Conservation (phyloP, 179 eudicot species). For the Silene noctiflora region DNA sequence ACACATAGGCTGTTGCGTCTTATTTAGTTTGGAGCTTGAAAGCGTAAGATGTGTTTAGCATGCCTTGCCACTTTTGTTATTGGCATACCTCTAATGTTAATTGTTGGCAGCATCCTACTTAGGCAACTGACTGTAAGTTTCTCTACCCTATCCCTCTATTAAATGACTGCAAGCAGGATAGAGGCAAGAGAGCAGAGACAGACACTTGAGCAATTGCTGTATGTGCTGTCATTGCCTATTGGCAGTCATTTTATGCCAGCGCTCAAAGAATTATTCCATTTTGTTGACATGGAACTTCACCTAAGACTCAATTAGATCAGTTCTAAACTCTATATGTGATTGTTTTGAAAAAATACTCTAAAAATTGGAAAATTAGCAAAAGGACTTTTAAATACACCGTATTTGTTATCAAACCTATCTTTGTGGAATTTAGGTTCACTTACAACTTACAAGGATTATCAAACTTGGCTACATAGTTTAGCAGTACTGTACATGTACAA, state of each 20-base stretch:
- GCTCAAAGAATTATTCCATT: neutral
- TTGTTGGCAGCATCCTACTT: constrained; percentile 25
- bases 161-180: constrained; percentile 5
- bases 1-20: constrained; percentile 14
- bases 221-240: neutral
- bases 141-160: constrained; percentile 12
- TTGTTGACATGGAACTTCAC: constrained; percentile 1
- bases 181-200: constrained; percentile 9
- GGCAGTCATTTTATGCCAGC: constrained; percentile 15
- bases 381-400: neutral
- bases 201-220: neutral
- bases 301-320: neutral
- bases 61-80: constrained; percentile 10
- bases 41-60: constrained; percentile 18
- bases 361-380: neutral
- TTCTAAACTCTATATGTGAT: neutral
- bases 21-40: constrained; percentile 12
- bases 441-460: neutral
- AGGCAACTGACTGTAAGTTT: constrained; percentile 33
- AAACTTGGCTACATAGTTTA: neutral
- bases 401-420: neutral
- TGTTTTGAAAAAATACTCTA: neutral
- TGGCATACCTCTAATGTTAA: constrained; percentile 17
- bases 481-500: too few relatives aligned
- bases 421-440: neutral